Percentiles rank a stretch among this genome's conserved stretches.
Conservation (phyloP, 768 basidiomycete species). For the Rhodotorula toruloides region DNA sequence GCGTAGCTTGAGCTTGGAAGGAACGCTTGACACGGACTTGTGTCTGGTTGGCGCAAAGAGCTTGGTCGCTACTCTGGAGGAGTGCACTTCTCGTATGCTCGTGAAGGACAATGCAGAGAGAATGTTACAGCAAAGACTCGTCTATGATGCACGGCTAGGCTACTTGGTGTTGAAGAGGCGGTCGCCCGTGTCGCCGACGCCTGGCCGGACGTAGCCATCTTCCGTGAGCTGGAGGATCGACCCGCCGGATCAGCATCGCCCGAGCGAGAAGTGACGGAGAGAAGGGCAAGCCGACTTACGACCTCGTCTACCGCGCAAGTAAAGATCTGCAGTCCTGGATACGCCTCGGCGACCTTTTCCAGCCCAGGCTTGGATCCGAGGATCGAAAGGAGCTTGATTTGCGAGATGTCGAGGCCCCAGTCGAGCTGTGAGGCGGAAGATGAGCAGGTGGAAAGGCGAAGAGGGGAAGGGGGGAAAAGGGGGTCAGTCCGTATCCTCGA, state of each 20-base stretch:
- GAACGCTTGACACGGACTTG: no score
- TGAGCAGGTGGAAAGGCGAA: neutral
- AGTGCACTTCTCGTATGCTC: no score
- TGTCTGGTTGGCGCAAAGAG: no score
- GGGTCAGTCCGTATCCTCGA: conserved; percentile 59
- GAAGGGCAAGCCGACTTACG: conserved; percentile 14
- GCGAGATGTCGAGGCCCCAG: conserved; percentile 54
- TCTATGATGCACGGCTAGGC: no score
- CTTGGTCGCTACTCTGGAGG: no score
- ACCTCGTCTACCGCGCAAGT: conserved; percentile 30
- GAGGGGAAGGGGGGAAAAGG: conserved; percentile 65
- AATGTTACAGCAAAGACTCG: no score
- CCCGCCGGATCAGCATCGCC: neutral
- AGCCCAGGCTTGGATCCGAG: conserved; percentile 74
- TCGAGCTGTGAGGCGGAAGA: conserved; percentile 40
- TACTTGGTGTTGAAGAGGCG: conserved; percentile 66
- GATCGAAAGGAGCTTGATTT: conserved; percentile 75
- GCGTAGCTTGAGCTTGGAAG: no score
- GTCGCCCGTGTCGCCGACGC: conserved; percentile 87
- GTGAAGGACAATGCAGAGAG: no score
- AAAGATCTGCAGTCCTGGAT: conserved; percentile 73
- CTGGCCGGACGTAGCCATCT: conserved; percentile 79
- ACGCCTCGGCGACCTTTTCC: conserved; percentile 58
- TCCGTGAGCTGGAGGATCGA: conserved; percentile 53
- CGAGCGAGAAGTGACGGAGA: neutral